phyloP scores from a whole-genome alignment of 164 flowering plant species.

The Buxus sempervirens region DNA sequence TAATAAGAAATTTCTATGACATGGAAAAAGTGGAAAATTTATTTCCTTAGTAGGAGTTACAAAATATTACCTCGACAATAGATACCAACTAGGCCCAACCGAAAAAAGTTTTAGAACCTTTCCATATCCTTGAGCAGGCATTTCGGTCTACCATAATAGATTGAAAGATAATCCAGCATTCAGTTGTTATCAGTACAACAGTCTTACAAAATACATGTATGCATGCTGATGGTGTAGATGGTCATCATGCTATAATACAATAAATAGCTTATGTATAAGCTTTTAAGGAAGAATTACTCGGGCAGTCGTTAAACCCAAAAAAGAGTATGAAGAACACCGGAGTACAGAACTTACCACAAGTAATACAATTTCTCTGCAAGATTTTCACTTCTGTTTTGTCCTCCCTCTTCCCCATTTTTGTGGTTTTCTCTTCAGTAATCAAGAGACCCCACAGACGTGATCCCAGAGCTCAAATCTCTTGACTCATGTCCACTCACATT shows the following conservation, averaged over 20 bases:
- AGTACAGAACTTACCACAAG: neutral
- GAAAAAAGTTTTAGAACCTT: too few relatives aligned
- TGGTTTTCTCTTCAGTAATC: conserved; percentile 29
- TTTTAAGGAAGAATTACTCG: neutral
- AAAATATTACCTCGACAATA: too few relatives aligned
- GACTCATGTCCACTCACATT: conserved; percentile 35
- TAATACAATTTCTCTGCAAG: neutral
- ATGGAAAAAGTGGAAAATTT: too few relatives aligned
- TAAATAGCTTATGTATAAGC: neutral
- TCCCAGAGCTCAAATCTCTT: conserved; percentile 39
- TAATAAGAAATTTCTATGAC: too few relatives aligned
- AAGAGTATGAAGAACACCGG: neutral
- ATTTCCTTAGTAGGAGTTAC: too few relatives aligned
- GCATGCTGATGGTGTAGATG: neutral
- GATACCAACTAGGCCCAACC: too few relatives aligned
- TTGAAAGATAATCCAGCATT: neutral
- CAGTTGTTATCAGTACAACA: neutral
- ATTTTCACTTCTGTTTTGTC: neutral
- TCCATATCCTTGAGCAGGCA: too few relatives aligned
- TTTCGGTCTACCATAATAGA: too few relatives aligned
- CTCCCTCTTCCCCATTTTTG: too few relatives aligned
- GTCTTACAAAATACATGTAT: neutral
- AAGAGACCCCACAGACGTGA: conserved; percentile 45
- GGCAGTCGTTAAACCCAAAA: neutral
- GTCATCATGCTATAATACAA: neutral